Conservation (phyloP, 805 yeast species). For the Sugiyamaella mastotermitis region DNA sequence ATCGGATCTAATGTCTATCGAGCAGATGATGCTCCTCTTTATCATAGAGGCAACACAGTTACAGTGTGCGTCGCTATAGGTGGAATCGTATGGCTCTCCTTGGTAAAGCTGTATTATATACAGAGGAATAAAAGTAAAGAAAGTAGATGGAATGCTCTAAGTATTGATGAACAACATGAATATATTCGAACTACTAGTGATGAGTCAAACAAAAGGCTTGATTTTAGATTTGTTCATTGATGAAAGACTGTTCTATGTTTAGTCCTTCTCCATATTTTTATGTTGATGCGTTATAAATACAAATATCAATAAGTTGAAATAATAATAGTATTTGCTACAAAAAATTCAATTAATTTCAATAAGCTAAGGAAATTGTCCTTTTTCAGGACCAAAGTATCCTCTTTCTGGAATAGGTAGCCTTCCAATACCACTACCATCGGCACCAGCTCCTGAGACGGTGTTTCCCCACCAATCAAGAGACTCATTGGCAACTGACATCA, state of each 20-base stretch:
- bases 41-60: constrained; percentile 47
- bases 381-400: neutral
- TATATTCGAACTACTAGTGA: constrained; percentile 45
- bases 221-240: constrained; percentile 37
- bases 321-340: too few species aligned
- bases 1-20: constrained; percentile 52
- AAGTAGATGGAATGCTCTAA: constrained; percentile 44
- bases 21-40: constrained; percentile 51
- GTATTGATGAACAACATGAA: constrained; percentile 42
- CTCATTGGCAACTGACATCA: constrained; percentile 49
- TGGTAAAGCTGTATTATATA: constrained; percentile 30
- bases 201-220: constrained; percentile 53
- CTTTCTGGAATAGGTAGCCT: neutral
- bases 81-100: constrained; percentile 15
- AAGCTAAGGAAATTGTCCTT: too few species aligned
- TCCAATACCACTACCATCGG: neutral
- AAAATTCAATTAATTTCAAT: too few species aligned
- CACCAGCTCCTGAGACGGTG: constrained; percentile 2
- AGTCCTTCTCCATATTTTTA: too few species aligned
- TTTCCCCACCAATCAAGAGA: constrained; percentile 59
- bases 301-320: too few species aligned
- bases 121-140: constrained; percentile 32
- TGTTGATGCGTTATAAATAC: too few species aligned
- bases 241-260: too few species aligned
- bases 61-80: constrained; percentile 23